phyloP scores from a whole-genome alignment of 2,329 filamentous ascomycete species.

The Myrmaecium sp. region DNA sequence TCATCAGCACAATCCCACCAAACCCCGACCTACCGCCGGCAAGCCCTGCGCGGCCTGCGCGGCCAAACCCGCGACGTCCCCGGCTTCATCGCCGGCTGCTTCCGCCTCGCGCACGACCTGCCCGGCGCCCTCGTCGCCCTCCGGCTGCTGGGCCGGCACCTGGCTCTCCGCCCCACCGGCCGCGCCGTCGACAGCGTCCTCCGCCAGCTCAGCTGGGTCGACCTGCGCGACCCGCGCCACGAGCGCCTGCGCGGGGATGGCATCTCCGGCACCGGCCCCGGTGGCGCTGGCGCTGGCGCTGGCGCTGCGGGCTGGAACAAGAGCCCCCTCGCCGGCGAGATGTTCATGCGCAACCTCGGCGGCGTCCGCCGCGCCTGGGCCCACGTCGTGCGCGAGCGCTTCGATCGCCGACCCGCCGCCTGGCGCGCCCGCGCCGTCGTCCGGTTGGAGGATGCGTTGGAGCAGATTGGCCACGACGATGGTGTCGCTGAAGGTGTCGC shows the following conservation, averaged over 20 bases:
- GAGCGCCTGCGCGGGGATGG: conserved; percentile 1
- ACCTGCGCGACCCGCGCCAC: conserved; percentile 7
- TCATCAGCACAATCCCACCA: not conserved
- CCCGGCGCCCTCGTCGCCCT: conserved; percentile 18
- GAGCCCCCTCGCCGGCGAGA: no score
- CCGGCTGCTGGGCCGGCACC: conserved; percentile 12
- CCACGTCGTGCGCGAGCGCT: no score
- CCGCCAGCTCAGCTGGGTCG: conserved; percentile 14
- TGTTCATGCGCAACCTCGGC: no score
- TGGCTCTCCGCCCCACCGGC: conserved; percentile 13
- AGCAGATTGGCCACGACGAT: no score
- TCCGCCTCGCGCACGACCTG: conserved; percentile 16
- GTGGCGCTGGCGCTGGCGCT: not conserved
- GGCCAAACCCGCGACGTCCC: conserved; percentile 10
- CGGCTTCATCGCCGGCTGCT: conserved; percentile 17
- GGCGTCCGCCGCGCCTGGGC: no score
- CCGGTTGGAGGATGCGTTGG: no score
- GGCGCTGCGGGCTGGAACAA: no score
- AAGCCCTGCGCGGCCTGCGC: conserved; percentile 8
- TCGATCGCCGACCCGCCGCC: no score
- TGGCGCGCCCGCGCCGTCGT: no score
- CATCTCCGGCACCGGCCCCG: not conserved
- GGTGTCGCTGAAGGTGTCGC: no score
- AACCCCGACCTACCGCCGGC: not conserved
- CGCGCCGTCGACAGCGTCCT: conserved; percentile 10